phyloP scores from a whole-genome alignment of 495 filamentous ascomycete genomes.

The Penicillium manginii region DNA sequence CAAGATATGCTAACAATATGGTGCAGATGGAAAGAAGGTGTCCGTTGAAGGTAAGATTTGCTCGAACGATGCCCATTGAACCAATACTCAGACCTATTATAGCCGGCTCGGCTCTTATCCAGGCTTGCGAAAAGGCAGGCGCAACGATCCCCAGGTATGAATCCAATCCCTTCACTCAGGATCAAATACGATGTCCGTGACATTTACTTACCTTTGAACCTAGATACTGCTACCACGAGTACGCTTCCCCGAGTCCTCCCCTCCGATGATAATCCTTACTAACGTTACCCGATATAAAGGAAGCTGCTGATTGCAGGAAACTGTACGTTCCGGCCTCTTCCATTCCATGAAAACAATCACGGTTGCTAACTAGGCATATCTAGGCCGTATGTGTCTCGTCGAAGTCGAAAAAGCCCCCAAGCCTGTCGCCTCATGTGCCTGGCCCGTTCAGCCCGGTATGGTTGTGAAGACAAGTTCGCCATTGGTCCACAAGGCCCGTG shows the following conservation, averaged over 20 bases:
- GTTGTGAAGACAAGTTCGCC: slow-evolving; percentile 98
- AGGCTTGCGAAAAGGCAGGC: slow-evolving; percentile 98
- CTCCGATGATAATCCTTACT: slow-evolving; percentile 25
- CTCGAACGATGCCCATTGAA: slow-evolving; percentile 14
- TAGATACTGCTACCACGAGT: slow-evolving; percentile 99
- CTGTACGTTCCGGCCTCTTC: slow-evolving; percentile 54
- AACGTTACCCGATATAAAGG: slow-evolving; percentile 45
- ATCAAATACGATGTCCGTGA: not conserved
- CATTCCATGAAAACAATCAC: not conserved
- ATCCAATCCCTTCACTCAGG: not conserved
- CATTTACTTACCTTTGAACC: slow-evolving; percentile 41
- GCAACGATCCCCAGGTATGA: slow-evolving; percentile 79
- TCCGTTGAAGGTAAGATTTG: slow-evolving; percentile 81
- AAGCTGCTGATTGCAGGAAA: slow-evolving; percentile 99
- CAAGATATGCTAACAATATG: slow-evolving; percentile 11
- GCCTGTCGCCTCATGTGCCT: slow-evolving; percentile 96
- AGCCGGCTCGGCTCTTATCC: slow-evolving; percentile 90
- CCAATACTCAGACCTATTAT: slow-evolving; percentile 29
- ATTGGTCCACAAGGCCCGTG: slow-evolving; percentile 92
- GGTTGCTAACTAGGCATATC: slow-evolving; percentile 16
- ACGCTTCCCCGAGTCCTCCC: slow-evolving; percentile 30
- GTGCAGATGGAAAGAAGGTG: slow-evolving; percentile 89
- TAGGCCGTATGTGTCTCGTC: slow-evolving; percentile 93
- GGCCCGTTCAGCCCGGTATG: slow-evolving; percentile 98
- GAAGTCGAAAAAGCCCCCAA: slow-evolving; percentile 96